These are phyloP conservation scores for Clitoria ternatea DNA, from an alignment of 306 rosid species.

Conservation along the genomic window DNA sequence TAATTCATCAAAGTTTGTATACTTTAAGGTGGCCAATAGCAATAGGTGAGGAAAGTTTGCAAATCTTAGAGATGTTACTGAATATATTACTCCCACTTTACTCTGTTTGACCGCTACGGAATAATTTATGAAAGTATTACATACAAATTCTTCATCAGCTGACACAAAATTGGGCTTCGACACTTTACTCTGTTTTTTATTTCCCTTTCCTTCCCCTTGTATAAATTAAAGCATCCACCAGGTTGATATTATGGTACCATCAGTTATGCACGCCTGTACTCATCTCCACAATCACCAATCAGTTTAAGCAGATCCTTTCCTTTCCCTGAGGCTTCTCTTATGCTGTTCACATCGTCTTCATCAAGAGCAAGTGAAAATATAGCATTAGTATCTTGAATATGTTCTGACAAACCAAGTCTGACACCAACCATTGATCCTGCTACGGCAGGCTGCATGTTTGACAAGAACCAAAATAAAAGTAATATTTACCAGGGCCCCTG, in stretches of 20 bases:
- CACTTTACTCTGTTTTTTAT: background rate
- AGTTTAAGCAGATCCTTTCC: constrained; percentile 82
- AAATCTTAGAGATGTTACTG: background rate
- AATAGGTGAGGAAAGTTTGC: background rate
- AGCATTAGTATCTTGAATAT: constrained; percentile 62
- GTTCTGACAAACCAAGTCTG: constrained; percentile 93
- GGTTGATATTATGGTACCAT: constrained; percentile 4
- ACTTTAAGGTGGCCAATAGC: background rate
- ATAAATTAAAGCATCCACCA: background rate
- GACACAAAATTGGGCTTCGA: constrained; percentile 13
- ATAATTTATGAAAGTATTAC: constrained; percentile 5
- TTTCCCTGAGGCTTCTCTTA: constrained; percentile 61
- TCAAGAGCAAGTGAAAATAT: constrained; percentile 84
- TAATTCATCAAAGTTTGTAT: background rate
- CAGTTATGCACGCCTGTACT: constrained; percentile 71
- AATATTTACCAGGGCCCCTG: background rate
- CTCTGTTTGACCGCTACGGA: background rate
- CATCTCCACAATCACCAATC: constrained; percentile 97
- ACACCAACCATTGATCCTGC: constrained; percentile 98
- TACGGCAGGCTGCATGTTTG: constrained; percentile 70
- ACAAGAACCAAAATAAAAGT: constrained; percentile 10
- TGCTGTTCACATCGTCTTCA: constrained; percentile 70
- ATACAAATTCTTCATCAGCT: background rate
- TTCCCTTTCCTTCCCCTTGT: background rate
- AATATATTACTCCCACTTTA: background rate